Percentiles rank a stretch among this genome's conserved stretches.
Evolutionary conservation across 2,329 filamentous ascomycete genomes (phyloP).

Genomic region (Penicillium sp.): DNA sequence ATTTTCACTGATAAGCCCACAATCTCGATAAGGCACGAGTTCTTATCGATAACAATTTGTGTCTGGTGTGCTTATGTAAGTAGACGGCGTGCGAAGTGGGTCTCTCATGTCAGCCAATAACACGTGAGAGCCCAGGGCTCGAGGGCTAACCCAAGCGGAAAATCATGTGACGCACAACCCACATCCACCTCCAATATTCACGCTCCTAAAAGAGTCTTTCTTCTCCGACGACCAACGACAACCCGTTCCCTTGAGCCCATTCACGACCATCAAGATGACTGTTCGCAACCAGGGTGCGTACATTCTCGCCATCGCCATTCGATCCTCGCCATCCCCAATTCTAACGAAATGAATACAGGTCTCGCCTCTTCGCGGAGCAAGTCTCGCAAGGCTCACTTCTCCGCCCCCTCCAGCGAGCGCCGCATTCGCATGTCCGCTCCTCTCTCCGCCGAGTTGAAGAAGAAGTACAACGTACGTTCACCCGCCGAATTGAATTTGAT

Average conservation of each 20-base stretch:
- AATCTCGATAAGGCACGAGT: neutral
- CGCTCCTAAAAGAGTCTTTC: conserved; percentile 17
- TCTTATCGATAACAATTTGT: neutral
- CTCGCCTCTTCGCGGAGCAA: conserved; percentile 23
- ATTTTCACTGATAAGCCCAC: neutral
- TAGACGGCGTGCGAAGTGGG: neutral
- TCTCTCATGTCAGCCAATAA: neutral
- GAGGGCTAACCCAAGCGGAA: conserved; percentile 12
- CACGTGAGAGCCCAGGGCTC: neutral
- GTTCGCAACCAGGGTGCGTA: conserved; percentile 26
- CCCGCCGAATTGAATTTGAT: conserved; percentile 1
- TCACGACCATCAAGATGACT: conserved; percentile 29
- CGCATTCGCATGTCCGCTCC: conserved; percentile 96
- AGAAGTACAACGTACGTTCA: conserved; percentile 91
- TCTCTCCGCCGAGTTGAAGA: conserved; percentile 93
- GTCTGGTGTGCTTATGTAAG: neutral
- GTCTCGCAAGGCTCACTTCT: conserved; percentile 98
- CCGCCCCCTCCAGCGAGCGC: conserved; percentile 89
- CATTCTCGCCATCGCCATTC: conserved; percentile 2
- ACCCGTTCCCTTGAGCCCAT: conserved; percentile 25
- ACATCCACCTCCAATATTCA: conserved; percentile 25
- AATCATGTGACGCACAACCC: conserved; percentile 29
- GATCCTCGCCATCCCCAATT: conserved; percentile 3
- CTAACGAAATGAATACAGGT: conserved; percentile 9
- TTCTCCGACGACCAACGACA: conserved; percentile 26